Percentiles rank a stretch among this genome's conserved stretches.
These are phyloP conservation scores for Gautieria morchelliformis DNA, from an alignment of 768 basidiomycete species.

Conservation along the genomic window DNA sequence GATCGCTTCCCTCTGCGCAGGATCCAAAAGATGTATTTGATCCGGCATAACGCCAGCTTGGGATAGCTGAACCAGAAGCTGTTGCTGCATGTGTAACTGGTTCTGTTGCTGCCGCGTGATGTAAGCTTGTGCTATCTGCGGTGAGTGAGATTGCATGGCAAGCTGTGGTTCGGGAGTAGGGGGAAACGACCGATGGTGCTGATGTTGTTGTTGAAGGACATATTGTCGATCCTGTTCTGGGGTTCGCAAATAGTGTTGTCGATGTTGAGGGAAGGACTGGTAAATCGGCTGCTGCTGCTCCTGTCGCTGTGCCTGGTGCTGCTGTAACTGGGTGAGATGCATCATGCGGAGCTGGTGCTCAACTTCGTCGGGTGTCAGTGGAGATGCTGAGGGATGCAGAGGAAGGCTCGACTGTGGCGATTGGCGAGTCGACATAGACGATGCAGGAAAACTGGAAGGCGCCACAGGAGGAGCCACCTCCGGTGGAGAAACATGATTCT, in stretches of 20 bases:
- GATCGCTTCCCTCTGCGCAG: slow-evolving; percentile 39
- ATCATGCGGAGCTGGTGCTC: slow-evolving; percentile 10
- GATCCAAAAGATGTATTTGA: slow-evolving; percentile 25
- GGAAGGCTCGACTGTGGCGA: slow-evolving; percentile 22
- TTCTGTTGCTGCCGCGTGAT: slow-evolving; percentile 32
- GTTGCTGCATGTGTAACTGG: slow-evolving; percentile 58
- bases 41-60: slow-evolving; percentile 57
- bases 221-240: slow-evolving; percentile 38
- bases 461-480: background rate
- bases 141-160: slow-evolving; percentile 59
- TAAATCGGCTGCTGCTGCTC: slow-evolving; percentile 32
- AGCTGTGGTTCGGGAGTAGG: slow-evolving; percentile 23
- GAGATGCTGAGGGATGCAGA: slow-evolving; percentile 62
- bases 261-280: slow-evolving; percentile 26
- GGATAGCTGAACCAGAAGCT: slow-evolving; percentile 66
- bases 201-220: slow-evolving; percentile 36
- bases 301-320: slow-evolving; percentile 36
- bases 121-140: slow-evolving; percentile 24
- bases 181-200: slow-evolving; percentile 19
- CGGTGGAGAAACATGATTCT: background rate
- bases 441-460: slow-evolving; percentile 12
- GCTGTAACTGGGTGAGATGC: slow-evolving; percentile 20
- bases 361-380: slow-evolving; percentile 2
- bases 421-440: slow-evolving; percentile 26
- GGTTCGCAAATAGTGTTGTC: slow-evolving; percentile 27